Conservation (phyloP, 441 rosid genomes). For the Jatropha multifida region DNA sequence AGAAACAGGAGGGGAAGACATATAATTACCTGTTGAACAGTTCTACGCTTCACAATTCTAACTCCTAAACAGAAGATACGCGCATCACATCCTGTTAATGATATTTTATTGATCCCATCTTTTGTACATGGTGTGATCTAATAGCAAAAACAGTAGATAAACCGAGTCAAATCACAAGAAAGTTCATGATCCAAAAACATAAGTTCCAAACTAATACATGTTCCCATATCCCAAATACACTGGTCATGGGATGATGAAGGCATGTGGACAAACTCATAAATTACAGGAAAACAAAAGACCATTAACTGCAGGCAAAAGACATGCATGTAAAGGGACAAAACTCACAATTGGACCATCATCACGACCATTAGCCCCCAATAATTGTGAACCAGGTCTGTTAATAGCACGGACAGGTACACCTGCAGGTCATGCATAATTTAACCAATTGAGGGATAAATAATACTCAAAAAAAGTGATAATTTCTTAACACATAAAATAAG, state of each 20-base stretch:
- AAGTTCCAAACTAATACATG: background rate
- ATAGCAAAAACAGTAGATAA: slow-evolving; percentile 13
- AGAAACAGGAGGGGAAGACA: background rate
- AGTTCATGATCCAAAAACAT: background rate
- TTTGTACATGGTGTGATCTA: slow-evolving; percentile 71
- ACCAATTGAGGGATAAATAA: background rate
- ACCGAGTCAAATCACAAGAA: slow-evolving; percentile 14
- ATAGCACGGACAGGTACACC: slow-evolving; percentile 72
- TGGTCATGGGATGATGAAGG: background rate
- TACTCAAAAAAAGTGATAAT: background rate
- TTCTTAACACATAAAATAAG: no score
- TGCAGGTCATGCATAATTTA: slow-evolving; percentile 29
- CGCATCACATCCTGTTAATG: slow-evolving; percentile 68
- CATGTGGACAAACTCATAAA: background rate
- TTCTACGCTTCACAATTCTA: slow-evolving; percentile 82
- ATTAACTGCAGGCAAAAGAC: background rate
- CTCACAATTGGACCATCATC: slow-evolving; percentile 98
- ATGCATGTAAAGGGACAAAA: slow-evolving; percentile 21
- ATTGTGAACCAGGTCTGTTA: slow-evolving; percentile 87
- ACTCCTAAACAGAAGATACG: slow-evolving; percentile 92
- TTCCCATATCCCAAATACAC: background rate
- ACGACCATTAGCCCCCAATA: slow-evolving; percentile 93
- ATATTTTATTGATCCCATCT: slow-evolving; percentile 85
- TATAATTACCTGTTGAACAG: slow-evolving; percentile 73
- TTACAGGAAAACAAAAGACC: background rate